Conservation (phyloP, 305 asterid species). For the Fraxinus floribunda region DNA sequence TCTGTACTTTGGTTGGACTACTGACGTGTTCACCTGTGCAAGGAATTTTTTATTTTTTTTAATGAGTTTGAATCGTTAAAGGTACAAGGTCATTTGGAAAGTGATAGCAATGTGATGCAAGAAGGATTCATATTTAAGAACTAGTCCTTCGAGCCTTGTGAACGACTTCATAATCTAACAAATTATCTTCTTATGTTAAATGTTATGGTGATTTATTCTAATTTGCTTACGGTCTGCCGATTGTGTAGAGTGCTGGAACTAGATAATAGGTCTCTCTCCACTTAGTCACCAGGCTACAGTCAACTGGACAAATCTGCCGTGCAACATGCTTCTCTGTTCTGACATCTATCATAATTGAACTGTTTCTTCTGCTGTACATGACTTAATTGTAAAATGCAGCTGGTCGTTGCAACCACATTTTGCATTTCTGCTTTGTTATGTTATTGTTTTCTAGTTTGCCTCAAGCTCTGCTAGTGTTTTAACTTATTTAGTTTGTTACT, state of each 20-base stretch:
- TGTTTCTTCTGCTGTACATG: neutral
- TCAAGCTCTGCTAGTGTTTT: neutral
- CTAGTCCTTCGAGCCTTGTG: neutral
- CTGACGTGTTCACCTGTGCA: neutral
- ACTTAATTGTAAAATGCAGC: neutral
- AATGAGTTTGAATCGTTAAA: neutral
- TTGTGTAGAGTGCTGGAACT: neutral
- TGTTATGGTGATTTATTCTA: neutral
- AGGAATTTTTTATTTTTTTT: neutral
- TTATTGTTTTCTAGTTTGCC: neutral
- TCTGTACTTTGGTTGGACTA: neutral
- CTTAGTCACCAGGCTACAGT: neutral
- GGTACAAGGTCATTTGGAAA: neutral
- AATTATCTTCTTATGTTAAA: neutral
- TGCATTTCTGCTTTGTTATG: neutral
- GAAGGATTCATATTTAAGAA: neutral
- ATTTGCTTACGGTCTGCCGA: neutral
- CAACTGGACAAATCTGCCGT: neutral
- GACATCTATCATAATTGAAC: neutral
- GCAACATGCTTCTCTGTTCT: neutral
- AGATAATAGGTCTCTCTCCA: neutral
- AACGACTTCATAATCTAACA: neutral
- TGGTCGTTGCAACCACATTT: neutral
- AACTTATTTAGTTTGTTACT: neutral
- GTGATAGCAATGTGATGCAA: neutral